Conservation (phyloP, 2,329 filamentous ascomycete species). For the Fusarium lateritium region DNA sequence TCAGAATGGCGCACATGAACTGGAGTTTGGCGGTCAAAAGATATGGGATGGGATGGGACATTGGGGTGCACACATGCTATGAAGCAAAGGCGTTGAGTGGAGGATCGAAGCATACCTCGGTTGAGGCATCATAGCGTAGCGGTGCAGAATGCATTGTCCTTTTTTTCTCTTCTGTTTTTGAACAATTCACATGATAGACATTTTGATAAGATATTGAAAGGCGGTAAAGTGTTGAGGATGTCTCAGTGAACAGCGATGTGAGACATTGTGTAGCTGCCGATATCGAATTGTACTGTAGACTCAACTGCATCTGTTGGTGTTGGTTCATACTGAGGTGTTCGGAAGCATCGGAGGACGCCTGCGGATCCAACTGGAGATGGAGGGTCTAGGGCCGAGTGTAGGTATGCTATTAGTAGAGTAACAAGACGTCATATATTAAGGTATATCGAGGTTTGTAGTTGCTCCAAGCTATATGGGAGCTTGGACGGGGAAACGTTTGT, state of each 20-base stretch:
- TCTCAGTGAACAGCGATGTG: constrained; percentile 3
- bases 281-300: neutral
- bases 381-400: neutral
- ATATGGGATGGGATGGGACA: constrained; percentile 8
- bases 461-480: neutral
- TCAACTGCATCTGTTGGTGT: constrained; percentile 8
- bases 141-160: constrained; percentile 10
- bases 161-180: constrained; percentile 2
- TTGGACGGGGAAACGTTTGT: neutral
- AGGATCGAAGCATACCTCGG: constrained; percentile 1
- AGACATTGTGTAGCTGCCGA: constrained; percentile 25
- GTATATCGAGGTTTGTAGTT: neutral
- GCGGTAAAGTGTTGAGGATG: constrained; percentile 20
- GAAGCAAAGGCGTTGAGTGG: constrained; percentile 6
- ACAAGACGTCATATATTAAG: neutral
- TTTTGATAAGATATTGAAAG: neutral
- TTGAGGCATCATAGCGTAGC: neutral
- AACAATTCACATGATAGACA: constrained; percentile 2
- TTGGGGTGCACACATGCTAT: constrained; percentile 8
- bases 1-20: constrained; percentile 21
- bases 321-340: neutral
- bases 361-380: neutral
- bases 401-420: neutral
- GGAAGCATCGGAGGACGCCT: constrained; percentile 11
- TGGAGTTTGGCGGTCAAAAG: constrained; percentile 28